Evolutionary conservation across 2,329 filamentous ascomycete species (phyloP).

Genomic region (Xylariales sp.): DNA sequence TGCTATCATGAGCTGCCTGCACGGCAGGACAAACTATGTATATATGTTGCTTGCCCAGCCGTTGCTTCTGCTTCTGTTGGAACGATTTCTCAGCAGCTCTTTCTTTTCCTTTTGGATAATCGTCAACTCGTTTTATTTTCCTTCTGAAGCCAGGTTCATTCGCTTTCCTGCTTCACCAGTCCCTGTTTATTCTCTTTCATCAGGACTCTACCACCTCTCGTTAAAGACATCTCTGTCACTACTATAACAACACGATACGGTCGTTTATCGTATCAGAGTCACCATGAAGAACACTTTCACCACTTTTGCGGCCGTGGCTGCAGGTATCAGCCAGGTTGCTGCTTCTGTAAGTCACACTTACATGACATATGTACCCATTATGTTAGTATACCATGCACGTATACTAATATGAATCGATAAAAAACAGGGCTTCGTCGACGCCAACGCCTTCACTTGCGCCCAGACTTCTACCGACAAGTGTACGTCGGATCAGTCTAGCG

Average conservation of each 20-base stretch:
- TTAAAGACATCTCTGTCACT: too few relatives aligned
- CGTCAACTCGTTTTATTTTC: too few relatives aligned
- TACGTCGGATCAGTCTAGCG: constrained; percentile 60
- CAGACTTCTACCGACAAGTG: constrained; percentile 75
- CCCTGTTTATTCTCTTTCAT: constrained; percentile 24
- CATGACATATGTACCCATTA: background rate
- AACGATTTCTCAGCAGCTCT: constrained; percentile 10
- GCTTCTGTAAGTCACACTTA: constrained; percentile 35
- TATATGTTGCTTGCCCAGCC: constrained; percentile 19
- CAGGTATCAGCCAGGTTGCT: constrained; percentile 43
- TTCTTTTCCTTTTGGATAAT: constrained; percentile 22
- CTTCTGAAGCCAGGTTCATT: constrained; percentile 53
- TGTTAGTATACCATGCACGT: too few relatives aligned
- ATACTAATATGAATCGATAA: constrained; percentile 8
- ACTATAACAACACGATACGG: background rate
- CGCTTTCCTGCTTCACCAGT: constrained; percentile 43
- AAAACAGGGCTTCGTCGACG: constrained; percentile 22
- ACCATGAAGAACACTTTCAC: constrained; percentile 49
- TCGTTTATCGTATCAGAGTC: too few relatives aligned
- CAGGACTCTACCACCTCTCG: too few relatives aligned
- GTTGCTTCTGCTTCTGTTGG: background rate
- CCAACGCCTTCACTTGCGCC: constrained; percentile 59
- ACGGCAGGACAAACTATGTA: constrained; percentile 14
- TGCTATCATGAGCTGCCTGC: constrained; percentile 15
- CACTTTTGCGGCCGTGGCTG: constrained; percentile 46